Conservation (phyloP, 202 grass and related monocot species). For the Carex sylvatica region DNA sequence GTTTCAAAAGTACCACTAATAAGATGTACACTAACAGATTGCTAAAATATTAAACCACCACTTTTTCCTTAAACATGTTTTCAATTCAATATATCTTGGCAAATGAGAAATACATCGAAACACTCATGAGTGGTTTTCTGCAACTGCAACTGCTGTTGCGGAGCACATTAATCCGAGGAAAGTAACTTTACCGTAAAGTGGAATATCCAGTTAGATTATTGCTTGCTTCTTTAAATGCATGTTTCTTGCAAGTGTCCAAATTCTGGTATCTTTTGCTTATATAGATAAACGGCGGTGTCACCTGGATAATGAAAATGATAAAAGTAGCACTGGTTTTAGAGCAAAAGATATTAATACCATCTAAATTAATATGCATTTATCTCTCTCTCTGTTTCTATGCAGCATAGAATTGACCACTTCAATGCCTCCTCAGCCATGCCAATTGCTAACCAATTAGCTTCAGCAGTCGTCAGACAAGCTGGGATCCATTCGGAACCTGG, state of each 20-base stretch:
- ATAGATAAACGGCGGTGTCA: neutral
- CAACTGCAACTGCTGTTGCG: neutral
- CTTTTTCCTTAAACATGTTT: neutral
- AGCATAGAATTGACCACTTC: constrained; percentile 72
- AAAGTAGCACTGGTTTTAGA: neutral
- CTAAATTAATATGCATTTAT: neutral
- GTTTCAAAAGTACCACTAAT: constrained; percentile 2
- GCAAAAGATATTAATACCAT: neutral
- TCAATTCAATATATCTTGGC: neutral
- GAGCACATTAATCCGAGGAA: neutral
- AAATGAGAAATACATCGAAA: neutral
- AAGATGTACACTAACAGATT: neutral
- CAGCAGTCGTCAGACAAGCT: constrained; percentile 64
- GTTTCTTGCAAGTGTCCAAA: neutral
- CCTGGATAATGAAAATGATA: neutral
- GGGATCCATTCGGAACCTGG: constrained; percentile 38
- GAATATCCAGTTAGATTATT: neutral
- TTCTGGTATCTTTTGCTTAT: constrained; percentile 9
- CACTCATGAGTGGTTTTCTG: neutral
- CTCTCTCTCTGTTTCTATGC: constrained; percentile 36
- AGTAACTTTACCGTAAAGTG: neutral
- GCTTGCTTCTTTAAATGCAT: neutral
- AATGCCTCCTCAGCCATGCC: constrained; percentile 78
- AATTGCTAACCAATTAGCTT: constrained; percentile 75
- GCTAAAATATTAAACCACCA: neutral